Evolutionary conservation across 1,284 basidiomycete genomes (phyloP), one percentile per base, ranked within the genome.

Genomic region (Cryptococcus sp.): DNA sequence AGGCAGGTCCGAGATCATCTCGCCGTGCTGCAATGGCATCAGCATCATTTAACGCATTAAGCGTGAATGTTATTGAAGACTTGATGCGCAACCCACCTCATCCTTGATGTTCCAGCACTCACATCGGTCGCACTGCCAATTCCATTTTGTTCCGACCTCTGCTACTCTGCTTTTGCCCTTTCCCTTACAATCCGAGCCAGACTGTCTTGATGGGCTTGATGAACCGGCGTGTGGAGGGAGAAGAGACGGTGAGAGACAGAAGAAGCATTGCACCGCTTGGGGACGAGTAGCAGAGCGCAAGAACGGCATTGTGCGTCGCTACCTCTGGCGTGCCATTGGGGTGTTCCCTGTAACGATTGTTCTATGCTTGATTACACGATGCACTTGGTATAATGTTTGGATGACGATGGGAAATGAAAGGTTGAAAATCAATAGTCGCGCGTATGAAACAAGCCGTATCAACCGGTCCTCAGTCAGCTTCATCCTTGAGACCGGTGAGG

Each of bases 1-100:
- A n/a, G 91, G 88, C 55, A 91, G 86, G 64, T 91, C 87, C 1
- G 89, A 89, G 40, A 87, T 69, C 62, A 93, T 89, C 62, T 89
- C 84, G 29, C 90, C 91, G 19, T 79, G 20, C 77, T 78, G 53
- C 22, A 17, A 13, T n/a, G 15, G 38, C 29, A 53, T 25, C 41
- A n/a, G 5, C 40, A 23, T 46, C 50, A 13, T 38, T 43, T 16
- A 51, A 41, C 40, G 29, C 23, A 57, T 23, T n/a, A 17, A 48
- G 38, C n/a, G 15, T 19, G 46, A 25, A n/a, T 17, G 17, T 20
- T n/a, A 11, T 13, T 17, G 20, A 8, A 2, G 16, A 26, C 22
- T 15, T 1, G 25, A 11, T 15, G 23, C 11, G 1, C n/a, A 10
- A 47, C 49, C 23, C 46, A 73, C 65, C 45, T 63, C 52, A 58